Percentiles rank a stretch among this genome's conserved stretches.
phyloP scores from a whole-genome alignment of 192 early-diverging fungal species.

The Coemansia sp. region DNA sequence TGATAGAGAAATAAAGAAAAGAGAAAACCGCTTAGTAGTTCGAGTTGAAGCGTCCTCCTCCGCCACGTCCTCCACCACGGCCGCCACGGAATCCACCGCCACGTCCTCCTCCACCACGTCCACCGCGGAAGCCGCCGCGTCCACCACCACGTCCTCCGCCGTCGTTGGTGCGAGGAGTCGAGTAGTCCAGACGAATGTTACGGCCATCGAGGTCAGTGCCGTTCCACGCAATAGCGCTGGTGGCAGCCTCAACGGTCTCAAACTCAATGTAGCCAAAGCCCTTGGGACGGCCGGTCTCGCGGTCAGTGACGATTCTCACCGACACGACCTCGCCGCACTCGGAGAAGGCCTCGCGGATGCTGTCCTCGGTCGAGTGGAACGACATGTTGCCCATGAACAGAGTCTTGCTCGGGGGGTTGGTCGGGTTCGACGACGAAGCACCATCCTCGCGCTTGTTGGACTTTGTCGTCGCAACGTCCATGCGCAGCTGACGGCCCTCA shows the following conservation, averaged over 20 bases:
- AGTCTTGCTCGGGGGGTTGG: conserved; percentile 61
- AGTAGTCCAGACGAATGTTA: conserved; percentile 84
- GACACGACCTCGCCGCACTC: conserved; percentile 88
- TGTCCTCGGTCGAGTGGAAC: conserved; percentile 88
- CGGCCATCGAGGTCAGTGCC: conserved; percentile 77
- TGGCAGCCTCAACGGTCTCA: conserved; percentile 81
- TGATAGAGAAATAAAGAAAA: background rate
- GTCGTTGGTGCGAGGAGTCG: conserved; percentile 47
- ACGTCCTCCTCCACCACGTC: conserved; percentile 42
- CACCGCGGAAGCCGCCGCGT: conserved; percentile 55
- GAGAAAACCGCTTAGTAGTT: conserved; percentile 2
- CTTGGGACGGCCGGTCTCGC: conserved; percentile 77
- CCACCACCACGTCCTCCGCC: conserved; percentile 43
- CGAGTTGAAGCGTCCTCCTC: conserved; percentile 7
- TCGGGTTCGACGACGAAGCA: conserved; percentile 15
- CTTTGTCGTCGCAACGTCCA: conserved; percentile 64
- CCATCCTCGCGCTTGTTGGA: conserved; percentile 1
- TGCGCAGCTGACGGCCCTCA: conserved; percentile 77
- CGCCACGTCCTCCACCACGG: conserved; percentile 25
- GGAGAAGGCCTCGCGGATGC: conserved; percentile 86
- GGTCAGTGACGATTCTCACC: conserved; percentile 81
- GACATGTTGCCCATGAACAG: conserved; percentile 87
- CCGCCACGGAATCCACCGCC: conserved; percentile 54
- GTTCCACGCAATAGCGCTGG: conserved; percentile 88
- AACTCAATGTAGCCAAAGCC: conserved; percentile 99